A percentile compares a stretch with the other conserved stretches of the same genome.
These are phyloP conservation scores for Cyberlindnera maclurae DNA, from an alignment of 805 yeast genomes.

Conservation along the genomic window DNA sequence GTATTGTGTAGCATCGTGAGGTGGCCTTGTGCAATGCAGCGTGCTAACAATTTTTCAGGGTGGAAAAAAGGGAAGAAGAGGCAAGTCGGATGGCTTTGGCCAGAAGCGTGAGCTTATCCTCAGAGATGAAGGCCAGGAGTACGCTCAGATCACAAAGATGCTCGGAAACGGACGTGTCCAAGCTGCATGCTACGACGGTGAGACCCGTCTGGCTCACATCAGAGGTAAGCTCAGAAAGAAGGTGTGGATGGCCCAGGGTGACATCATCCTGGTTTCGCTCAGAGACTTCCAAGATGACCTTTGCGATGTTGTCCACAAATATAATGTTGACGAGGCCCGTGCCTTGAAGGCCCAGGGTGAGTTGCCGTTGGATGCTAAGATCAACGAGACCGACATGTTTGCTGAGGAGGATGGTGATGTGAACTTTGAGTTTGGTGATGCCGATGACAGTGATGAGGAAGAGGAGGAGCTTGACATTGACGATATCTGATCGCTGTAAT, in stretches of 20 bases:
- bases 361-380: conserved; percentile 93
- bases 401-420: conserved; percentile 97
- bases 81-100: conserved; percentile 87
- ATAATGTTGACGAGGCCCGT: conserved; percentile 96
- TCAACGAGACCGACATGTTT: conserved; percentile 94
- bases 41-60: conserved; percentile 37
- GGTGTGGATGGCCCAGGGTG: conserved; percentile 99
- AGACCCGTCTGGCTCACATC: conserved; percentile 91
- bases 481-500: conserved; percentile 55
- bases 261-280: conserved; percentile 87
- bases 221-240: conserved; percentile 99
- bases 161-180: conserved; percentile 97
- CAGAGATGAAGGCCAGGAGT: conserved; percentile 96
- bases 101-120: conserved; percentile 90
- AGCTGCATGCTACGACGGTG: conserved; percentile 91
- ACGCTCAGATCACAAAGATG: conserved; percentile 97
- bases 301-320: conserved; percentile 96
- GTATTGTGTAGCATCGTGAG: neutral
- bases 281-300: conserved; percentile 98
- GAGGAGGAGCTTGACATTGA: conserved; percentile 82
- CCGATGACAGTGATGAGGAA: conserved; percentile 71
- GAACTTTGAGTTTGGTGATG: conserved; percentile 96
- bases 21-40: too few relatives aligned
- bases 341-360: conserved; percentile 93
- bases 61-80: conserved; percentile 93